Evolutionary conservation across 2,329 filamentous ascomycete genomes (phyloP).

Genomic region (Penicillium palitans): DNA sequence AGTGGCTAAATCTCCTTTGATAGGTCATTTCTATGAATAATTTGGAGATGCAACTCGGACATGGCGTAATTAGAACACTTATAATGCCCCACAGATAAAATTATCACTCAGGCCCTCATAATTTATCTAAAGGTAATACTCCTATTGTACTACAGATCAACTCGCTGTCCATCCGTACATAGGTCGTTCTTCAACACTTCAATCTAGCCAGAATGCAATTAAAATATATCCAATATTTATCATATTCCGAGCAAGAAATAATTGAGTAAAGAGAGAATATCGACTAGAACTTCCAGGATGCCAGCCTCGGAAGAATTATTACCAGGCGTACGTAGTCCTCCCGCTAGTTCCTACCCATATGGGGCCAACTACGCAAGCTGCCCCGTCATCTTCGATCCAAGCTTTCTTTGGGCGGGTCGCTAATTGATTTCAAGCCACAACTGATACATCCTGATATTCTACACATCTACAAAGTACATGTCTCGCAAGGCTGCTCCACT

Average conservation of each 20-base stretch:
- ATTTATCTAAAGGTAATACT: neutral
- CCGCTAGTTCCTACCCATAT: conserved; percentile 4
- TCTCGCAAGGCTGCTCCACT: neutral
- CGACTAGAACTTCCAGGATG: neutral
- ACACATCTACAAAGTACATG: neutral
- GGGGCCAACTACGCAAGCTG: conserved; percentile 10
- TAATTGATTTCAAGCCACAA: neutral
- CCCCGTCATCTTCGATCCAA: conserved; percentile 22
- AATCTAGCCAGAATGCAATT: neutral
- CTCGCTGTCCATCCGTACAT: no score
- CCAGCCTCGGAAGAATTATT: neutral
- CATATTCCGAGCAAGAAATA: neutral
- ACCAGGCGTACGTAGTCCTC: conserved; percentile 5
- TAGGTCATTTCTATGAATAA: neutral
- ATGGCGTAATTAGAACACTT: neutral
- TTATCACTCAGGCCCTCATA: no score
- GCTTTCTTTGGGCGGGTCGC: conserved; percentile 6
- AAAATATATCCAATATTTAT: no score
- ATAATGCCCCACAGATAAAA: neutral
- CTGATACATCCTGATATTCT: neutral
- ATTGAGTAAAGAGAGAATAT: neutral
- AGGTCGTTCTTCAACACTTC: neutral
- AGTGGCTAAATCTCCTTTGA: neutral
- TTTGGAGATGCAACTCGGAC: neutral
- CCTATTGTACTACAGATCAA: neutral